Evolutionary conservation across 257 asterid genomes (phyloP).

Genomic region (Perilla frutescens): DNA sequence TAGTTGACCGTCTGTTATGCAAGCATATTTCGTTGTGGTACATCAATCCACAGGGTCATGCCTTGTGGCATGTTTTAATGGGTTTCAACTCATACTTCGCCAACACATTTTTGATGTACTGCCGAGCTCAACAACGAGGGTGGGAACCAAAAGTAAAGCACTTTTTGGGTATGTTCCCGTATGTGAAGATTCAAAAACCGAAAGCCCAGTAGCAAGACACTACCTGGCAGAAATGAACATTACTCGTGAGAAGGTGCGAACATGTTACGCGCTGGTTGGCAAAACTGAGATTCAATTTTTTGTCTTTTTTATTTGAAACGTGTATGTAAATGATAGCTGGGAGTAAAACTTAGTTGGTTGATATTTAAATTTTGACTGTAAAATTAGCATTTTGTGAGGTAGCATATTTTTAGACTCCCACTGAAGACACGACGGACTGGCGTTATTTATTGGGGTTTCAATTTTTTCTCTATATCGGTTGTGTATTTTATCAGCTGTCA

Average conservation of each 20-base stretch:
- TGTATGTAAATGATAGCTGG: constrained; percentile 55
- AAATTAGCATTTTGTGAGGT: constrained; percentile 51
- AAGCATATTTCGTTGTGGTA: constrained; percentile 54
- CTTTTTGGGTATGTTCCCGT: constrained; percentile 69
- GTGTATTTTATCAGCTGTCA: neutral
- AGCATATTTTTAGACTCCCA: constrained; percentile 46
- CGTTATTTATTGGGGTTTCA: constrained; percentile 24
- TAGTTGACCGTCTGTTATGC: constrained; percentile 73
- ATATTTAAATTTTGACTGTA: constrained; percentile 61
- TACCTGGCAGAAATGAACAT: constrained; percentile 20
- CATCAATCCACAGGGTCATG: constrained; percentile 92
- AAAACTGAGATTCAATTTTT: constrained; percentile 37
- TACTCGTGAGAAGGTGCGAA: constrained; percentile 28
- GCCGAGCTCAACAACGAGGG: constrained; percentile 92
- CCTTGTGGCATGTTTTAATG: constrained; percentile 87
- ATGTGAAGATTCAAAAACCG: constrained; percentile 80
- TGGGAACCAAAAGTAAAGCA: constrained; percentile 79
- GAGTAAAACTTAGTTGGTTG: constrained; percentile 50
- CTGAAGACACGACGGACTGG: constrained; percentile 42
- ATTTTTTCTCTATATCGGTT: constrained; percentile 18
- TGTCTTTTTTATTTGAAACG: constrained; percentile 43
- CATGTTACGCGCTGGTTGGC: constrained; percentile 40
- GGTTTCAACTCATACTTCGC: constrained; percentile 93
- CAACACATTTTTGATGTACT: constrained; percentile 85
- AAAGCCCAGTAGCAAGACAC: constrained; percentile 65